phyloP scores from a whole-genome alignment of 192 early-diverging fungal species.

The Rhizophagus clarus region DNA sequence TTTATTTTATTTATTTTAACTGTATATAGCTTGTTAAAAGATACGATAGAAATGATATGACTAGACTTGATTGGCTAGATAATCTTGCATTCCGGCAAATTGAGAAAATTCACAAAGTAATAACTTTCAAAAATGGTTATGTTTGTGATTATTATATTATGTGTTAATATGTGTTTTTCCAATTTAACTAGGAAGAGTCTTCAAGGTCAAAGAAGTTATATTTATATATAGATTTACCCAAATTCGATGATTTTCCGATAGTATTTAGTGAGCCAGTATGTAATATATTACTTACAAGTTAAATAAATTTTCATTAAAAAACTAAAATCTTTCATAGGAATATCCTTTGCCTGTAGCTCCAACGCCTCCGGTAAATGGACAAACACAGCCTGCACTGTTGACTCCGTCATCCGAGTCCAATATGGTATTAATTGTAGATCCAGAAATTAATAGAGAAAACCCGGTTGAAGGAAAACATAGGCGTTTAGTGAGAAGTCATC shows the following conservation, averaged over 20 bases:
- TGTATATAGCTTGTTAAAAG: conserved; percentile 64
- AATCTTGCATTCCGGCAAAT: conserved; percentile 87
- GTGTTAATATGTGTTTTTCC: not conserved
- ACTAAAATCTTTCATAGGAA: conserved; percentile 46
- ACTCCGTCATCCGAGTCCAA: conserved; percentile 21
- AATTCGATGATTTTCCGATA: conserved; percentile 98
- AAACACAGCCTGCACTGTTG: conserved; percentile 1
- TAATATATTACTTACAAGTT: conserved; percentile 10
- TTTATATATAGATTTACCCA: conserved; percentile 89
- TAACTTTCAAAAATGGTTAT: not conserved
- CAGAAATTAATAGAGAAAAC: conserved; percentile 89
- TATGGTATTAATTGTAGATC: conserved; percentile 66
- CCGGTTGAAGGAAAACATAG: conserved; percentile 95
- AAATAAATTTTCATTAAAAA: conserved; percentile 8
- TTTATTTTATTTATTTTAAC: not conserved
- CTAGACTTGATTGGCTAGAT: conserved; percentile 90
- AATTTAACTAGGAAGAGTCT: conserved; percentile 47
- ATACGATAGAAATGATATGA: conserved; percentile 88
- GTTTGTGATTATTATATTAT: not conserved
- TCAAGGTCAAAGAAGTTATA: conserved; percentile 62
- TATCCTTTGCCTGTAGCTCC: conserved; percentile 47
- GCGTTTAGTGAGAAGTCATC: conserved; percentile 83
- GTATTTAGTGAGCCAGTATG: conserved; percentile 84
- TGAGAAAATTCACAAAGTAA: conserved; percentile 75
- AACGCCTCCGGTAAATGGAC: not conserved